These are phyloP conservation scores for Babesia sp. DNA, from an alignment of 169 alveolate species.

Conservation along the genomic window DNA sequence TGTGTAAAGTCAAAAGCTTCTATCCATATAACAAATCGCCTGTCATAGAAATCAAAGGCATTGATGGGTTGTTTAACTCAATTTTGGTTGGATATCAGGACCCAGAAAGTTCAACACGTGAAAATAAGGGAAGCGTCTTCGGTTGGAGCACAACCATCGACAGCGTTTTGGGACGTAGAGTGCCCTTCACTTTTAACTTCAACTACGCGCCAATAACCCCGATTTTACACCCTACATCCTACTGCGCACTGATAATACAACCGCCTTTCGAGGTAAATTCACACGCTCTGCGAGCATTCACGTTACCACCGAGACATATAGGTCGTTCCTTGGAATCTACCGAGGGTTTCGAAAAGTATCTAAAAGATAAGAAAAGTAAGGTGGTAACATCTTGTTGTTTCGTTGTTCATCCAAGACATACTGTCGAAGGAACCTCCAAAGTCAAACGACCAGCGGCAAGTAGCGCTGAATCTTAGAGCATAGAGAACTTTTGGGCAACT, in stretches of 20 bases:
- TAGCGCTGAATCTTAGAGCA: no score
- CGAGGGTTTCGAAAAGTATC: slow-evolving; percentile 19
- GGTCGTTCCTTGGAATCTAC: slow-evolving; percentile 36
- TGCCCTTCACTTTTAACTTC: slow-evolving; percentile 39
- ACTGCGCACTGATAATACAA: slow-evolving; percentile 59
- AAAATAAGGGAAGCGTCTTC: slow-evolving; percentile 60
- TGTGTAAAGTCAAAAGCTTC: slow-evolving; percentile 32
- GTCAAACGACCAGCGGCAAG: neutral
- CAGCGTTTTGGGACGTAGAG: slow-evolving; percentile 4
- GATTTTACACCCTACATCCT: slow-evolving; percentile 31
- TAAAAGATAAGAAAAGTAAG: slow-evolving; percentile 8
- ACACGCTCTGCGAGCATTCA: slow-evolving; percentile 24
- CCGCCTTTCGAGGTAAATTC: slow-evolving; percentile 44
- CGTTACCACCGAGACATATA: slow-evolving; percentile 28
- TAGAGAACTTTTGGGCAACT: no score
- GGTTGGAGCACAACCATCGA: slow-evolving; percentile 51
- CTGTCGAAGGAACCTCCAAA: neutral
- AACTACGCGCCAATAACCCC: slow-evolving; percentile 38
- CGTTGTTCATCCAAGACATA: slow-evolving; percentile 7
- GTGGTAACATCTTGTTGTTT: slow-evolving; percentile 63
- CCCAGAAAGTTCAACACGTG: slow-evolving; percentile 30
- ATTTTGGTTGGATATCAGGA: slow-evolving; percentile 54
- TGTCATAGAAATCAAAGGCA: slow-evolving; percentile 17
- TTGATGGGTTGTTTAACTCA: slow-evolving; percentile 35
- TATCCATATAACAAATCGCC: slow-evolving; percentile 60